Percentiles rank a stretch among this genome's conserved stretches.
These are phyloP conservation scores for Dichomitus squalens DNA, from an alignment of 1,284 basidiomycete species.

Conservation along the genomic window DNA sequence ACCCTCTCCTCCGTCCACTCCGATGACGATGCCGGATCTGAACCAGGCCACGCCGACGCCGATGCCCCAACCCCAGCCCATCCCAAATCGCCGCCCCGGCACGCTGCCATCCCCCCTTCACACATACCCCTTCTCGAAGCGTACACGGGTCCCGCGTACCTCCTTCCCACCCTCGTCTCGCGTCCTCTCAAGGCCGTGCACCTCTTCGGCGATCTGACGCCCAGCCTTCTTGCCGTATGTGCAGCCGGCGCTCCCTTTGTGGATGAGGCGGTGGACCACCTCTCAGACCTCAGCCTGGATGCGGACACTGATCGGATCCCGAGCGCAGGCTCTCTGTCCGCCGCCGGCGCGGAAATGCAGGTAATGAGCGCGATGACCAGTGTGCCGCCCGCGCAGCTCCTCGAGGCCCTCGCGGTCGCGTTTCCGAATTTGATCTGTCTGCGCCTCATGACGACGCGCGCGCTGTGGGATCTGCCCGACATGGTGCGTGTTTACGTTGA, in stretches of 20 bases:
- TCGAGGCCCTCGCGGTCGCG: conserved; percentile 36
- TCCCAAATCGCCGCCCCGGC: conserved; percentile 23
- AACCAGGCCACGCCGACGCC: conserved; percentile 12
- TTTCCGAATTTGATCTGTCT: conserved; percentile 37
- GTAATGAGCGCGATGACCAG: conserved; percentile 40
- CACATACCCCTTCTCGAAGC: conserved; percentile 53
- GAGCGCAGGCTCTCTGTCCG: conserved; percentile 7
- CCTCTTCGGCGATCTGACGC: conserved; percentile 58
- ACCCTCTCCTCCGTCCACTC: conserved; percentile 21
- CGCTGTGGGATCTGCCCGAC: conserved; percentile 36
- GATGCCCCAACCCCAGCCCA: conserved; percentile 1
- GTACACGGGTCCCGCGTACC: conserved; percentile 60
- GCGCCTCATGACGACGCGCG: conserved; percentile 37
- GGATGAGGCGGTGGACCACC: conserved; percentile 35
- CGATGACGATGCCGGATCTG: conserved; percentile 18
- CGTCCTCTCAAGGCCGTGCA: conserved; percentile 65
- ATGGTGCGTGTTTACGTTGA: conserved; percentile 30
- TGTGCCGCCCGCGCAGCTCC: conserved; percentile 34
- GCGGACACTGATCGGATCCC: conserved; percentile 10
- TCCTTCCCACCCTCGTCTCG: conserved; percentile 60
- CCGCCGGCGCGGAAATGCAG: conserved; percentile 22
- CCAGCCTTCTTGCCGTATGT: conserved; percentile 51
- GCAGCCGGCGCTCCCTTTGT: conserved; percentile 42
- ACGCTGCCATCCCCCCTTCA: conserved; percentile 23
- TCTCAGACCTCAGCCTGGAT: conserved; percentile 3